Conservation (phyloP, 306 rosid species). For the Arachis hypogaea region DNA sequence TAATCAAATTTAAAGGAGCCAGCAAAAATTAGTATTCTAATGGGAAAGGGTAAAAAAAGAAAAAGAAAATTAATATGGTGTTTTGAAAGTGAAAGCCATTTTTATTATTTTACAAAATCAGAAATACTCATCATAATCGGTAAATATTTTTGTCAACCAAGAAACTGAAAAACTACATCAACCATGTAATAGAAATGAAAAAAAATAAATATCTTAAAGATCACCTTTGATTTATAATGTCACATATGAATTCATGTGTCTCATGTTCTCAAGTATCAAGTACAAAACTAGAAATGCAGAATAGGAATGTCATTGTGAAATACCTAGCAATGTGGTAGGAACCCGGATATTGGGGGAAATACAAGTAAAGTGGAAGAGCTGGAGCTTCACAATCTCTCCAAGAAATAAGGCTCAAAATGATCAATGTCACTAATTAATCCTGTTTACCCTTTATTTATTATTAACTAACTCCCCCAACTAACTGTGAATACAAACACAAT, state of each 20-base stretch:
- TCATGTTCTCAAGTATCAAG: conserved; percentile 23
- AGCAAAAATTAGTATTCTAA: not conserved
- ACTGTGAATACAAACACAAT: too few species aligned
- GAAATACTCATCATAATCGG: not conserved
- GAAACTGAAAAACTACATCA: conserved; percentile 10
- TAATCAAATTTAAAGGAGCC: not conserved
- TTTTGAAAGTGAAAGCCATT: conserved; percentile 17
- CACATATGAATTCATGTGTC: conserved; percentile 19
- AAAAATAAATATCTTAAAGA: conserved; percentile 12
- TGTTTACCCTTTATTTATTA: too few species aligned
- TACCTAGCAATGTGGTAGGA: too few species aligned
- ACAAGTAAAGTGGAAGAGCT: too few species aligned
- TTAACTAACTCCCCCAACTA: too few species aligned
- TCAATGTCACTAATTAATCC: too few species aligned
- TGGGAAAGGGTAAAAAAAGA: conserved; percentile 20
- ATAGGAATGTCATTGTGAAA: too few species aligned
- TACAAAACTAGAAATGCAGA: not conserved
- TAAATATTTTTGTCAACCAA: not conserved
- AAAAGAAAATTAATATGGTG: not conserved
- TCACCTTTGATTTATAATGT: conserved; percentile 1
- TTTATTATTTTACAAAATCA: conserved; percentile 14
- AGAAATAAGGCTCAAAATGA: too few species aligned
- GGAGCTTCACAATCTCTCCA: too few species aligned
- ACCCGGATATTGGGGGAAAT: too few species aligned
- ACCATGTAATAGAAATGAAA: not conserved